Percentiles rank a stretch among this genome's conserved stretches.
Evolutionary conservation across 2,329 filamentous ascomycete species (phyloP).

Genomic region (Botrytis porri): DNA sequence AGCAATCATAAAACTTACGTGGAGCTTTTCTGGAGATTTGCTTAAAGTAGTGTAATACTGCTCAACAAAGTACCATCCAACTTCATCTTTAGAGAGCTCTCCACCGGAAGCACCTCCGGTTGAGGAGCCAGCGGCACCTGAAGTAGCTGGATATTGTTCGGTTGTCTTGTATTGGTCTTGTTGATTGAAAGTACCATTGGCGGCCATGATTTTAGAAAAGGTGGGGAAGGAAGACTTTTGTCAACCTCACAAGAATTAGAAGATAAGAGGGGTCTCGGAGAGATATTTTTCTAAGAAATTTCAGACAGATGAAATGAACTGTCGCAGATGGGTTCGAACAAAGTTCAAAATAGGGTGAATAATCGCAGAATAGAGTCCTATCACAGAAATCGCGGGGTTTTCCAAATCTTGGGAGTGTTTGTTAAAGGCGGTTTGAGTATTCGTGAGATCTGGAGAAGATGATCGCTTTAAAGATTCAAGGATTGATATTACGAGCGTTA

Average conservation of each 20-base stretch:
- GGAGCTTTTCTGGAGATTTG: constrained; percentile 90
- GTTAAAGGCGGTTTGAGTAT: background rate
- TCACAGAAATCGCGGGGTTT: constrained; percentile 35
- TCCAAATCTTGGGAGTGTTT: constrained; percentile 19
- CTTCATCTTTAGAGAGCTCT: constrained; percentile 78
- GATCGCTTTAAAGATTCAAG: background rate
- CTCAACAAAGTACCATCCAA: constrained; percentile 99
- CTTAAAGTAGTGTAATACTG: constrained; percentile 98
- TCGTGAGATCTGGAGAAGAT: constrained; percentile 1
- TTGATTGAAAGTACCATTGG: constrained; percentile 39
- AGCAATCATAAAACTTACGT: constrained; percentile 49
- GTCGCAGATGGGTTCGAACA: constrained; percentile 23
- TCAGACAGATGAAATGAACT: constrained; percentile 15
- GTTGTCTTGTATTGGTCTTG: constrained; percentile 39
- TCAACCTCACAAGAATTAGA: constrained; percentile 28
- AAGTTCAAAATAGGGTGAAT: background rate
- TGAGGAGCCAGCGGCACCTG: constrained; percentile 32
- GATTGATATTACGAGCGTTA: constrained; percentile 12
- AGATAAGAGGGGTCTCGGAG: constrained; percentile 19
- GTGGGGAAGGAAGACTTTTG: constrained; percentile 27
- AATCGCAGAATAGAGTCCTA: constrained; percentile 30
- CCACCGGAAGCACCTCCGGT: constrained; percentile 41
- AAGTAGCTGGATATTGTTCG: constrained; percentile 39
- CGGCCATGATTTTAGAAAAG: constrained; percentile 33
- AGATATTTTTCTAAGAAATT: background rate